These are phyloP conservation scores for Croton setiger DNA, from an alignment of 441 rosid species.

Conservation along the genomic window DNA sequence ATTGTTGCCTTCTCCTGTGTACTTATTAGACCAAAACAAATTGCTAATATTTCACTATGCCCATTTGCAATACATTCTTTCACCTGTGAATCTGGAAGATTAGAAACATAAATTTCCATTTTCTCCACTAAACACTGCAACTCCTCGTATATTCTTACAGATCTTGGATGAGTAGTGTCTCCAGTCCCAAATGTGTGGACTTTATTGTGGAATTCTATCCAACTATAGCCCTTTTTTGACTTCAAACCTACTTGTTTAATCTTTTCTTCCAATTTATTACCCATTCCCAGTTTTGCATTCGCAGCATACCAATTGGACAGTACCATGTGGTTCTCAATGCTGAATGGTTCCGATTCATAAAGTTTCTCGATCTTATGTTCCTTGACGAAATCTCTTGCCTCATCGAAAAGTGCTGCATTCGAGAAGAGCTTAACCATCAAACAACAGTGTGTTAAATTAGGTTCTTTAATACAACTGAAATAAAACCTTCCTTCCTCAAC, in stretches of 20 bases:
- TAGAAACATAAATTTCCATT: constrained; percentile 29
- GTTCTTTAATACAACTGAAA: constrained; percentile 37
- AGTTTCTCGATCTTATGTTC: constrained; percentile 34
- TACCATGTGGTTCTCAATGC: constrained; percentile 41
- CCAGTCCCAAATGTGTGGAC: constrained; percentile 52
- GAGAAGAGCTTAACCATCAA: constrained; percentile 43
- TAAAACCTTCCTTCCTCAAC: constrained; percentile 37
- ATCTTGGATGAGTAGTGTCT: constrained; percentile 50
- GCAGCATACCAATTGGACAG: constrained; percentile 41
- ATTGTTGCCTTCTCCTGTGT: constrained; percentile 30
- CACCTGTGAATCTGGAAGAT: constrained; percentile 41
- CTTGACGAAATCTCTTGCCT: constrained; percentile 36
- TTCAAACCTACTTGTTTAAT: constrained; percentile 42
- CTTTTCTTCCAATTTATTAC: constrained; percentile 23
- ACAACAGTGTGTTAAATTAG: constrained; percentile 28
- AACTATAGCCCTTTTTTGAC: constrained; percentile 40
- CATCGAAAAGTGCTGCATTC: constrained; percentile 35
- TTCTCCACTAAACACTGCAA: constrained; percentile 31
- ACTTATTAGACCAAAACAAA: constrained; percentile 48
- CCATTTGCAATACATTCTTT: constrained; percentile 38
- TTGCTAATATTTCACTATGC: constrained; percentile 53
- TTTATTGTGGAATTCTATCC: constrained; percentile 50
- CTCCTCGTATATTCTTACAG: constrained; percentile 39
- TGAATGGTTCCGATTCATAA: constrained; percentile 39
- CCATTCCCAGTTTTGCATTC: constrained; percentile 35